Evolutionary conservation across 495 filamentous ascomycete species (phyloP), one percentile per base, ranked within the genome.

Genomic region (Articulospora tetracladia): DNA sequence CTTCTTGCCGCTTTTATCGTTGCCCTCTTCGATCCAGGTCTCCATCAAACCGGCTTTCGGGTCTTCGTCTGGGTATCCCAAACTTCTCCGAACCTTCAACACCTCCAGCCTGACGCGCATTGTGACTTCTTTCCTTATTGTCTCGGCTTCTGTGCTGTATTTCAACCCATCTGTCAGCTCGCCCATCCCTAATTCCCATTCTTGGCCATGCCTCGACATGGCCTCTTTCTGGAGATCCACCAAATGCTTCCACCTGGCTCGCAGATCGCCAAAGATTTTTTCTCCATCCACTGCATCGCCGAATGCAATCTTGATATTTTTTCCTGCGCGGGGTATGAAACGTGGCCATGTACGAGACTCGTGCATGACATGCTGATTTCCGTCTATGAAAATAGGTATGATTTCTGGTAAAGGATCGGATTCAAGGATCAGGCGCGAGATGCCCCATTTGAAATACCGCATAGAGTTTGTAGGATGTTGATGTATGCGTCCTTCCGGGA

Each of bases 391-490:
- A 72, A 98, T 91, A 8, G 94, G 92, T n/a, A 98, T 77, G 0
- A 98, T 76, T 55, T 91, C 87, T 0, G 94, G 94, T 46, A 84
- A 83, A 27, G 88, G 88, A 25, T 91, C 89, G 50, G 87, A 76
- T 70, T 98, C 94, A 11, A 98, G 80, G 53, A 98, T 93, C 36
- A 97, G 75, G 1, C 94, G 83, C 3, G 93, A 88, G 7, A 97
- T 76, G 6, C 94, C 94, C 94, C 94, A 98, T 72, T 94, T 96
- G 82, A 97, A 97, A 76, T 98, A 98, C 12, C 93, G 88, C 83
- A 97, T 87, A 34, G 85, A 83, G 62, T 86, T 84, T 28, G 79
- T 71, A 2, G 88, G 84, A 57, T 92, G 84, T 75, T 98, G 94
- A 73, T 98, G 93, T 23, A 97, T 89, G 63, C 86, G 87, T 15